Percentiles rank a stretch among this genome's conserved stretches.
phyloP scores from a whole-genome alignment of 208 protist species.

The Plasmodiophora brassicae region DNA sequence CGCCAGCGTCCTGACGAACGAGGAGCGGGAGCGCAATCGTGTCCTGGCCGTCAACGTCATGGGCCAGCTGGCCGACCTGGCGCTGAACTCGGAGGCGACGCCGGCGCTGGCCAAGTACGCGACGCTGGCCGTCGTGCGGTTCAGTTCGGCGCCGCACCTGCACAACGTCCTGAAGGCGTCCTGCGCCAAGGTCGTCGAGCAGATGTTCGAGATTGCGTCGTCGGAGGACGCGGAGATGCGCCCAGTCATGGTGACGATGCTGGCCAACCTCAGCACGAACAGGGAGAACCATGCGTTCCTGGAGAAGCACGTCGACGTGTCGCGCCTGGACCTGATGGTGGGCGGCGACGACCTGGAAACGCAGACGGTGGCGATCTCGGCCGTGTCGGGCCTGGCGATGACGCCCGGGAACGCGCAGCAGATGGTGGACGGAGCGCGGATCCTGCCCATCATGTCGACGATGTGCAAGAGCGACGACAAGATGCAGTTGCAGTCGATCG shows the following conservation, averaged over 20 bases:
- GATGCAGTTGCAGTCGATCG: neutral
- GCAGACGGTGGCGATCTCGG: neutral
- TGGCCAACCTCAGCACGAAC: slow-evolving; percentile 25
- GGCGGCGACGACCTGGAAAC: neutral
- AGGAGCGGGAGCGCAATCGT: slow-evolving; percentile 13
- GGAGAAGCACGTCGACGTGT: slow-evolving; percentile 17
- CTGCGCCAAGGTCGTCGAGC: neutral
- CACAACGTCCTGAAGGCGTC: neutral
- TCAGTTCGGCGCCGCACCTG: neutral
- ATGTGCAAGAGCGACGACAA: slow-evolving; percentile 33
- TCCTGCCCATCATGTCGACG: slow-evolving; percentile 17
- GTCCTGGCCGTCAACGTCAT: slow-evolving; percentile 1
- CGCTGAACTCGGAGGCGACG: neutral
- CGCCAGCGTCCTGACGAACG: neutral
- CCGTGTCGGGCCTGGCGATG: neutral
- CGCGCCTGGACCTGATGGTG: slow-evolving; percentile 16
- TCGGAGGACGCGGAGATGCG: slow-evolving; percentile 7
- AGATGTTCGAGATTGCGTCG: slow-evolving; percentile 30
- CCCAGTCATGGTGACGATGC: slow-evolving; percentile 13
- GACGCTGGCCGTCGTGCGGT: slow-evolving; percentile 19
- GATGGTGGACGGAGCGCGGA: neutral
- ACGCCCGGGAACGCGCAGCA: slow-evolving; percentile 1
- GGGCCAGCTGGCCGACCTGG: neutral
- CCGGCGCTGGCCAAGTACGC: neutral
- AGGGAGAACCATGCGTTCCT: slow-evolving; percentile 22